These are phyloP conservation scores for Conticribra weissflogii DNA, from an alignment of 108 stramenopile genomes.

Conservation along the genomic window DNA sequence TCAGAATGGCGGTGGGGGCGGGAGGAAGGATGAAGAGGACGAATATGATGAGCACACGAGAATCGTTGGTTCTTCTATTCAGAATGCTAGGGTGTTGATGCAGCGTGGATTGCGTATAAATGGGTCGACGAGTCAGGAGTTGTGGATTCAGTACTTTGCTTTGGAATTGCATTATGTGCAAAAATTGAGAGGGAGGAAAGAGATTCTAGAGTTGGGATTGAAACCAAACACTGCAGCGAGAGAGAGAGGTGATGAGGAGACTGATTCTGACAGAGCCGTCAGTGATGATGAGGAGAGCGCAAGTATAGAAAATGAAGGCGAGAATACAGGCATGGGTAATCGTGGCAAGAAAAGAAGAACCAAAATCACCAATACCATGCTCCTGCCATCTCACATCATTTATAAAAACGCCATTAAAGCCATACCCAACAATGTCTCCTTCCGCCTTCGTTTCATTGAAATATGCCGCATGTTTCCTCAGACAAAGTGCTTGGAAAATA, in stretches of 20 bases:
- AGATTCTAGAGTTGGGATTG: constrained; percentile 52
- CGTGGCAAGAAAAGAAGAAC: not conserved
- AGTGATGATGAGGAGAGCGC: not conserved
- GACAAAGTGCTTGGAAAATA: constrained; percentile 54
- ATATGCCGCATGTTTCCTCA: constrained; percentile 72
- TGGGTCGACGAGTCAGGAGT: constrained; percentile 54
- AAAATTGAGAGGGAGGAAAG: constrained; percentile 67
- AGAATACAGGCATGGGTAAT: constrained; percentile 2
- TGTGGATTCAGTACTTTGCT: constrained; percentile 85
- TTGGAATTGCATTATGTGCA: constrained; percentile 87
- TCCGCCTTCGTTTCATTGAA: constrained; percentile 79
- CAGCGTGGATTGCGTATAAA: constrained; percentile 84
- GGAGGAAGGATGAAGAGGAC: constrained; percentile 13
- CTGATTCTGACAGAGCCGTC: constrained; percentile 8
- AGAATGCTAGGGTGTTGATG: constrained; percentile 80
- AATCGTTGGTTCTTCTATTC: constrained; percentile 53
- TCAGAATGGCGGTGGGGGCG: not conserved
- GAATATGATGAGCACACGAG: constrained; percentile 24
- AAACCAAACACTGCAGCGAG: too few relatives aligned
- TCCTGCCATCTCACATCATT: constrained; percentile 58
- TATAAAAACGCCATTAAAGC: constrained; percentile 80
- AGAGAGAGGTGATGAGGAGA: constrained; percentile 22
- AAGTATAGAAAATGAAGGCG: not conserved
- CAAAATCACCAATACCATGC: constrained; percentile 17
- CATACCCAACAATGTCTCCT: constrained; percentile 59